Evolutionary conservation across 768 basidiomycete species (phyloP), one percentile per base, ranked within the genome.

Genomic region (Phlebiopsis gigantea): DNA sequence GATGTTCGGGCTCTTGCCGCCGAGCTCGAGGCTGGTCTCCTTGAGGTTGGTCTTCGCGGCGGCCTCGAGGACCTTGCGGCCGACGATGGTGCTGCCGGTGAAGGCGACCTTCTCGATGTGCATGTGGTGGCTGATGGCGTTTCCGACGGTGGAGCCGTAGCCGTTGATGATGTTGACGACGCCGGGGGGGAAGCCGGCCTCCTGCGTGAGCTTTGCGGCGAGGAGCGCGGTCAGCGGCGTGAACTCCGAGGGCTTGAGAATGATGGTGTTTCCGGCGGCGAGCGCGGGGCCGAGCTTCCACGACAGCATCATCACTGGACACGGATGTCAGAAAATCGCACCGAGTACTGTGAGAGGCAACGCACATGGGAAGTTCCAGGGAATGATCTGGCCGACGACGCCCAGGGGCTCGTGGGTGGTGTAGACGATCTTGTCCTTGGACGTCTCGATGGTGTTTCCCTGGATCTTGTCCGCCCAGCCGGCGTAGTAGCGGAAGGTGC

Each of bases 381-480:
- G 85, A 59, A 87, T 84, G 68, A 84, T 84, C 68, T 78, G 75
- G 53, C 74, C 75, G 55, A 72, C 77, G 63, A 81, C 80, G 26
- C 81, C 80, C 60, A 81, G 72, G 4, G 85, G 85, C 66, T 85
- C 83, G 64, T 83, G 81, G 21, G 78, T 70, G 6, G 83, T 85
- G 69, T 84, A 85, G 2, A 74, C 75, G 49, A 84, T 70, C 71
- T 82, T 83, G 28, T 54, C 61, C 59, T 68, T 67, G 29, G 61
- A 69, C 62, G 69, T 82, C 73, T 93, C 89, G 67, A 92, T 84
- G 7, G 82, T 83, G 68, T 90, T 81, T 5, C 89, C 90, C 4
- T 78, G 74, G 53, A 88, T 72, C 73, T 95, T 96, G 75, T 94
- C 93, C 21, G 92, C 90, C 85, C 90, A 90, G 17, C 93, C 94